Conservation (phyloP, 768 basidiomycete species). For the Sarcodon aspratus region DNA sequence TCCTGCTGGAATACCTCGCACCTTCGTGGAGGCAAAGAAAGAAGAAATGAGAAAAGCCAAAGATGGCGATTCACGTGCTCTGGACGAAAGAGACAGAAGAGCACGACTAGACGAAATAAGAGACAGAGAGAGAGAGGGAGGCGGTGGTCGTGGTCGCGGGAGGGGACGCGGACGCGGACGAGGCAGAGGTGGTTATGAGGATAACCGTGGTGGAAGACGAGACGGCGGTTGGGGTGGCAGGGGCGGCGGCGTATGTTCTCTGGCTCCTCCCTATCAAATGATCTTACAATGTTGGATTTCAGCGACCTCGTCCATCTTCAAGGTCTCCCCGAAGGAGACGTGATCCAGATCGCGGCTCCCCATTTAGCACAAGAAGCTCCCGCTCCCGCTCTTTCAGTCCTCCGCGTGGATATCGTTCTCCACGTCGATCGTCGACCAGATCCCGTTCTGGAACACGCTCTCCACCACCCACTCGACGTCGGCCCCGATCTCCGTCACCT, state of each 20-base stretch:
- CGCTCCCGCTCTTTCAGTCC: constrained; percentile 18
- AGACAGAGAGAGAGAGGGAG: constrained; percentile 40
- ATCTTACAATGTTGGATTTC: not conserved
- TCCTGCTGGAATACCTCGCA: constrained; percentile 79
- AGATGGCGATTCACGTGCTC: constrained; percentile 48
- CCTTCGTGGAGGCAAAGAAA: constrained; percentile 89
- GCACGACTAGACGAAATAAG: constrained; percentile 58
- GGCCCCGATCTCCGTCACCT: constrained; percentile 34
- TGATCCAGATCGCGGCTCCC: constrained; percentile 21
- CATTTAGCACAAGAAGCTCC: constrained; percentile 26
- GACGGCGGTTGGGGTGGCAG: constrained; percentile 61
- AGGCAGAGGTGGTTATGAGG: constrained; percentile 36
- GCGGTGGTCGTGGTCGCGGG: constrained; percentile 36
- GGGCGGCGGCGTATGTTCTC: constrained; percentile 38
- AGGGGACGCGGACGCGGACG: constrained; percentile 51
- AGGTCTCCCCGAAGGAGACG: constrained; percentile 23
- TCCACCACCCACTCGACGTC: constrained; percentile 26
- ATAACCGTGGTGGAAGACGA: constrained; percentile 33
- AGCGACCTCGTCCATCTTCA: constrained; percentile 10
- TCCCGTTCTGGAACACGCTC: constrained; percentile 31
- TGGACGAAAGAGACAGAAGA: constrained; percentile 64
- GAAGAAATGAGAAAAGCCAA: constrained; percentile 71
- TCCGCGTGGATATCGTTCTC: constrained; percentile 9
- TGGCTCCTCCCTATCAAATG: not conserved
- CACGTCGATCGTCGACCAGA: constrained; percentile 9